Percentiles rank a stretch among this genome's conserved stretches.
Conservation (phyloP, 331 rosid species). For the Pyracantha coccinea region DNA sequence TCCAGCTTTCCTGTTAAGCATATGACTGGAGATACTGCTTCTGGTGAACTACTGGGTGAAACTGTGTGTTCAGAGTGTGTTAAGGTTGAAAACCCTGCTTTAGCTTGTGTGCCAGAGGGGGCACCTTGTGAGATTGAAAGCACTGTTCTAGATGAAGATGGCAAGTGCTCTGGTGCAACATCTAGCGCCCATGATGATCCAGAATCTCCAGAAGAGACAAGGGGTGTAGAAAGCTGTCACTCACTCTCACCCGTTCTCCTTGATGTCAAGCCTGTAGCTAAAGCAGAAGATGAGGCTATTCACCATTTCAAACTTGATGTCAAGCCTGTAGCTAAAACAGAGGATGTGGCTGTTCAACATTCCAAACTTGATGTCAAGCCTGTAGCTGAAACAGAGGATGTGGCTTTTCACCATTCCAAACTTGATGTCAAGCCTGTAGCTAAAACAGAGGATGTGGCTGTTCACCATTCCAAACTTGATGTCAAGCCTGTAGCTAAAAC, state of each 20-base stretch:
- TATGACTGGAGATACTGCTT: neutral
- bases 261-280: constrained; percentile 4
- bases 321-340: neutral
- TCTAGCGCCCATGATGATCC: constrained; percentile 12
- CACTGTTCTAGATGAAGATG: constrained; percentile 5
- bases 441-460: constrained; percentile 1
- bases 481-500: neutral
- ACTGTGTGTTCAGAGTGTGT: neutral
- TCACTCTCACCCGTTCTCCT: neutral
- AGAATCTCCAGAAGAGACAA: constrained; percentile 10
- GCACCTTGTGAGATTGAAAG: constrained; percentile 12
- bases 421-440: neutral
- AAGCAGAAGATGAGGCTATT: neutral
- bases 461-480: neutral
- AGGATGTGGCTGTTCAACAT: neutral
- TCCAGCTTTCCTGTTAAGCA: neutral
- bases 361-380: neutral
- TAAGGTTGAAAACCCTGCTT: constrained; percentile 1
- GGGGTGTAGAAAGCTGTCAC: neutral
- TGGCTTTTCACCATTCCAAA: neutral
- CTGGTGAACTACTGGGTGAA: constrained; percentile 3
- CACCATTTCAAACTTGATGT: neutral
- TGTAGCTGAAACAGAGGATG: neutral
- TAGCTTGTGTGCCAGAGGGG: constrained; percentile 10
- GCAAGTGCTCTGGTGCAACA: constrained; percentile 4